phyloP scores from a whole-genome alignment of 768 basidiomycete genomes.

The Pisolithus albus region DNA sequence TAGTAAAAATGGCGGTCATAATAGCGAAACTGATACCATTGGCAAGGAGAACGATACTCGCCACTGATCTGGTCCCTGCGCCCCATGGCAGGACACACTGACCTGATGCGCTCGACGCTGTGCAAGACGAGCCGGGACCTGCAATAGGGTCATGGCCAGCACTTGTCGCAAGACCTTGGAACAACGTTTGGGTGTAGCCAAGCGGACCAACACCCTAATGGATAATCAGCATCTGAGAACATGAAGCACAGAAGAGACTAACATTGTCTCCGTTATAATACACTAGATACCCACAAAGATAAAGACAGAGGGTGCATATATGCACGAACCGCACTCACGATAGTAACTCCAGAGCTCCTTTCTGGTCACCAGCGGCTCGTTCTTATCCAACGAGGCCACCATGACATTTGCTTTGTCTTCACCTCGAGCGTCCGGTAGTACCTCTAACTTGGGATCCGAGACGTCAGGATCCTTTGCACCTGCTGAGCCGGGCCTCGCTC shows the following conservation, averaged over 20 bases:
- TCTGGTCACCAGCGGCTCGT: conserved; percentile 66
- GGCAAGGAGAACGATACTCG: conserved; percentile 69
- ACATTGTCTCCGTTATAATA: conserved; percentile 82
- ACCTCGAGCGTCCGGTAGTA: not conserved
- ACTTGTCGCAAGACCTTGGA: conserved; percentile 62
- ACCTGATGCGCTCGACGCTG: conserved; percentile 49
- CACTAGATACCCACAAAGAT: conserved; percentile 34
- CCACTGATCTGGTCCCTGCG: conserved; percentile 63
- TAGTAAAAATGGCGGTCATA: conserved; percentile 79
- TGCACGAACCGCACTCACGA: conserved; percentile 33
- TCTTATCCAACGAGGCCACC: conserved; percentile 35
- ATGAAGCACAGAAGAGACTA: conserved; percentile 8
- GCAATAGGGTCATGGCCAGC: conserved; percentile 70
- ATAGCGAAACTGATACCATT: conserved; percentile 73
- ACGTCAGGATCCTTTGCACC: not conserved
- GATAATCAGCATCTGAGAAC: not conserved
- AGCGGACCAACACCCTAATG: conserved; percentile 60
- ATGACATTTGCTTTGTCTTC: conserved; percentile 20
- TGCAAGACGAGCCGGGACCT: conserved; percentile 68
- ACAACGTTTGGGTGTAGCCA: conserved; percentile 64
- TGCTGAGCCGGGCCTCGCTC: not conserved
- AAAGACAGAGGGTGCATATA: not conserved
- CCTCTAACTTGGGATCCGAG: not conserved
- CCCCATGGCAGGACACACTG: conserved; percentile 77
- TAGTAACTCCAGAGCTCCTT: conserved; percentile 80